Conservation (phyloP, 768 basidiomycete genomes). For the Auricularia auricula-judae region DNA sequence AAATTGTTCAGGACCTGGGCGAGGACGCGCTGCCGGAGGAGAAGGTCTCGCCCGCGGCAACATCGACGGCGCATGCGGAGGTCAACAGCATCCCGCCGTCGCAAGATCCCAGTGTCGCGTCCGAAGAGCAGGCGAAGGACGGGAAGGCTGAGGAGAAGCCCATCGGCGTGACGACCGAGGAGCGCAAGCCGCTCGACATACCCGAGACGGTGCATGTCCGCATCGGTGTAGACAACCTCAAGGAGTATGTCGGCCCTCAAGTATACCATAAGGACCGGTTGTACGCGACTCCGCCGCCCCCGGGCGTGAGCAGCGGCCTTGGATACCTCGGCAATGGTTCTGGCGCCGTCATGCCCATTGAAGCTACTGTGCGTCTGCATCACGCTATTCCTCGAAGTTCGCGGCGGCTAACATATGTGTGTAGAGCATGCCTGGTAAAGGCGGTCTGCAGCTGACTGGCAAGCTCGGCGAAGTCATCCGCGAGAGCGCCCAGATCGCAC, state of each 20-base stretch:
- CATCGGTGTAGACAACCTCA: constrained; percentile 79
- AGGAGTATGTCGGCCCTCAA: constrained; percentile 94
- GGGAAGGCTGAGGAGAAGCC: constrained; percentile 30
- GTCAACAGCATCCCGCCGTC: constrained; percentile 27
- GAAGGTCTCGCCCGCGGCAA: constrained; percentile 10
- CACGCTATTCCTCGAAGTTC: no score
- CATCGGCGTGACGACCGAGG: constrained; percentile 53
- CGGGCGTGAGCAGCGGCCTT: constrained; percentile 89
- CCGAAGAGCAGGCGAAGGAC: constrained; percentile 11
- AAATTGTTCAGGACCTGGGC: constrained; percentile 81
- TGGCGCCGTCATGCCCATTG: constrained; percentile 94
- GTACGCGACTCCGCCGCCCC: constrained; percentile 69
- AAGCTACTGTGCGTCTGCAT: constrained; percentile 67
- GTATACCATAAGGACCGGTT: constrained; percentile 92
- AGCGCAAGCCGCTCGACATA: constrained; percentile 70
- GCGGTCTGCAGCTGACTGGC: constrained; percentile 82
- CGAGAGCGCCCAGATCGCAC: constrained; percentile 89
- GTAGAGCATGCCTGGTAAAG: constrained; percentile 97
- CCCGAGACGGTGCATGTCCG: constrained; percentile 68
- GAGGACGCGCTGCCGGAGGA: constrained; percentile 76
- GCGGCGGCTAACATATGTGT: constrained; percentile 5
- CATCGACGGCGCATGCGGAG: constrained; percentile 7
- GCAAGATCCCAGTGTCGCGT: constrained; percentile 30
- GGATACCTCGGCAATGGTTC: constrained; percentile 95
- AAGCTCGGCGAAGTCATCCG: constrained; percentile 97